Conservation (phyloP, 495 filamentous ascomycete species). For the Podospora australis region DNA sequence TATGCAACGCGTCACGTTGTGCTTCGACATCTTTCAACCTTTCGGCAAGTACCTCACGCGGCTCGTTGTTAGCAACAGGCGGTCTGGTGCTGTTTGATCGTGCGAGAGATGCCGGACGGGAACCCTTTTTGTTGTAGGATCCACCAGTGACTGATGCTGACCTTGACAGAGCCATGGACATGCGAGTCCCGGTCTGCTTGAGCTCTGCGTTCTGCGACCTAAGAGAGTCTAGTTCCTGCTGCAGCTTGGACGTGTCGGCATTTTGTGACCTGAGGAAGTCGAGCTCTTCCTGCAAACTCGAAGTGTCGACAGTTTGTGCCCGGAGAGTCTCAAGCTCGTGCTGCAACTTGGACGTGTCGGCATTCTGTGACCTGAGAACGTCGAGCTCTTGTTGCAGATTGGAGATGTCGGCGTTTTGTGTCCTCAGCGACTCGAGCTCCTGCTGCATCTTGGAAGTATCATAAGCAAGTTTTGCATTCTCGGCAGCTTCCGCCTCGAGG, state of each 20-base stretch:
- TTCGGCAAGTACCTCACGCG: conserved; percentile 66
- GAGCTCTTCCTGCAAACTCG: conserved; percentile 2
- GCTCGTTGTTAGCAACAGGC: conserved; percentile 38
- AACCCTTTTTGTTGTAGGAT: conserved; percentile 15
- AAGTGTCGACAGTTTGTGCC: conserved; percentile 49
- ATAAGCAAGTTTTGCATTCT: conserved; percentile 62
- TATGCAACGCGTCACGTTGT: conserved; percentile 88
- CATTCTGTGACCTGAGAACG: conserved; percentile 2
- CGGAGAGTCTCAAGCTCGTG: conserved; percentile 68
- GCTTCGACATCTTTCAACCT: conserved; percentile 86
- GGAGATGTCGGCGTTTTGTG: conserved; percentile 47
- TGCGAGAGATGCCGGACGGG: conserved; percentile 36
- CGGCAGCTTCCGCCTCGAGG: conserved; percentile 60
- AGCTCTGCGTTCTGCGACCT: conserved; percentile 53
- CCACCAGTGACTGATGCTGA: conserved; percentile 39
- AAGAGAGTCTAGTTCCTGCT: conserved; percentile 59
- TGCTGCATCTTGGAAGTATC: conserved; percentile 75
- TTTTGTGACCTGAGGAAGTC: conserved; percentile 3
- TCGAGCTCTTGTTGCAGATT: conserved; percentile 6
- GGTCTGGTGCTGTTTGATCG: conserved; percentile 59
- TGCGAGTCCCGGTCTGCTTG: conserved; percentile 18
- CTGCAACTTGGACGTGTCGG: conserved; percentile 67
- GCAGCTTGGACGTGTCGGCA: conserved; percentile 51
- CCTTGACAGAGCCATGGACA: conserved; percentile 31
- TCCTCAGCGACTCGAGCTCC: conserved; percentile 63